Evolutionary conservation across 441 rosid genomes (phyloP).

Genomic region (Kokia cookei): DNA sequence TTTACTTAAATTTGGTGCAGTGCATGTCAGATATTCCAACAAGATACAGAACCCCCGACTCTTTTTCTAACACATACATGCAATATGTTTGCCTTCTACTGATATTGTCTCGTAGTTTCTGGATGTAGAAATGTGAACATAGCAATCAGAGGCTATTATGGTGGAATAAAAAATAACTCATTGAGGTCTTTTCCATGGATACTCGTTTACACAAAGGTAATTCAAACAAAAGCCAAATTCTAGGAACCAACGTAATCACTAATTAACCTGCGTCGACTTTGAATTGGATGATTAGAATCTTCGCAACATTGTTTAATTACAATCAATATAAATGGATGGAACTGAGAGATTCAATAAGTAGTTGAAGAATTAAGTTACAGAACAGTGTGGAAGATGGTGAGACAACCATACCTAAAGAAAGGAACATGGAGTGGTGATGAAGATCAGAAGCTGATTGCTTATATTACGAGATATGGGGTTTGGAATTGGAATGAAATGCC

Average conservation of each 20-base stretch:
- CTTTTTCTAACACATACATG: neutral
- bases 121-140: neutral
- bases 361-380: neutral
- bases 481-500: slow-evolving; percentile 41
- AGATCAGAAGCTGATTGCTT: slow-evolving; percentile 21
- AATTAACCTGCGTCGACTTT: neutral
- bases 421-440: slow-evolving; percentile 35
- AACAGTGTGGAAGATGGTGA: neutral
- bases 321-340: neutral
- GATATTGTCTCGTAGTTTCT: neutral
- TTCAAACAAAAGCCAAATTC: neutral
- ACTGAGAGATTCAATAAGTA: neutral
- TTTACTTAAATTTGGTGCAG: neutral
- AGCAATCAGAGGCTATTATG: neutral
- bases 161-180: neutral
- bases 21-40: neutral
- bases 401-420: slow-evolving; percentile 13
- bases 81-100: neutral
- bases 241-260: neutral
- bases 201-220: neutral
- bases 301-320: too few relatives aligned
- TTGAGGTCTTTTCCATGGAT: neutral
- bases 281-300: neutral
- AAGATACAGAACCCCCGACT: neutral
- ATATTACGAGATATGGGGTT: slow-evolving; percentile 22